Evolutionary conservation across 768 basidiomycete genomes (phyloP), one percentile per base, ranked within the genome.

Genomic region (Suillus lakei): DNA sequence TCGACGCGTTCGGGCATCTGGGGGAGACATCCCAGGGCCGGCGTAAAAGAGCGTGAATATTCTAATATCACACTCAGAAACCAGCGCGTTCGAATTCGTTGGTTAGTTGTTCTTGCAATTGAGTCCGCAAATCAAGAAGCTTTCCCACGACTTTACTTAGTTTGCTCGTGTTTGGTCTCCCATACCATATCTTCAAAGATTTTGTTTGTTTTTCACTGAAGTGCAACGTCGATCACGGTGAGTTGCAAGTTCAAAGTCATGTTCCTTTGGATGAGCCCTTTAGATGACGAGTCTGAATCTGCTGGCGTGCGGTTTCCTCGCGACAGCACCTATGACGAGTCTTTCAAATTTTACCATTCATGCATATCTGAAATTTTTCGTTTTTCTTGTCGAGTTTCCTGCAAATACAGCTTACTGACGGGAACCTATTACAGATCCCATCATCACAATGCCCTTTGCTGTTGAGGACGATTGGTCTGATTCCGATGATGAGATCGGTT

Each of bases 271-370:
- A 88, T 86, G 85, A 86, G 69, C 72, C 67, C 68, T 63, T 76
- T 76, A 86, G 86, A 88, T 88, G 86, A 88, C 93, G 93, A 95
- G 93, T 95, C 93, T 82, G 93, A 95, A 78, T 74, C 73, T 75
- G 76, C 70, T 67, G 73, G 66, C 73, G 70, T 81, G 82, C 85
- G 88, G 88, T 85, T 88, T 86, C 88, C 87, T 85, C 83, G 76
- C 78, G 69, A 70, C 65, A 76, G 79, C 53, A 65, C 69, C 81
- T 67, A 73, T 90, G 92, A 93, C 86, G 92, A 93, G 71, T 80
- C 81, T 66, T 79, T 74, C 78, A 80, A 77, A 66, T 73, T 82
- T 81, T 91, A 91, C 93, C 92, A 95, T 95, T 95, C 93, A 95
- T 95, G 93, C 92, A 83, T 90, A 83, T 81, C 93, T 95, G 93